phyloP scores from a whole-genome alignment of 1,139 yeast species.

The Nematodospora anomalae region DNA sequence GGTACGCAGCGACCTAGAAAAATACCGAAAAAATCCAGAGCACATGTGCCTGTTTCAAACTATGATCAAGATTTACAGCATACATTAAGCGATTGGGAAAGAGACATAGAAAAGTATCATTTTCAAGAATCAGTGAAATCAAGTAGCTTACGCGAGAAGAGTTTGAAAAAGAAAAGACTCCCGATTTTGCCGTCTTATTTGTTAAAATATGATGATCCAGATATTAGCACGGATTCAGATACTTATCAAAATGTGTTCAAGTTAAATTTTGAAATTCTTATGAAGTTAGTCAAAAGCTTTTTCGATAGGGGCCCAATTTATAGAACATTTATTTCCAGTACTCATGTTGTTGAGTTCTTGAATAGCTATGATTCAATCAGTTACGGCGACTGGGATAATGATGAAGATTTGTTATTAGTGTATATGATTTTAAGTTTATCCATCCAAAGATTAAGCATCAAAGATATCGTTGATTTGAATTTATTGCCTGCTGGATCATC shows the following conservation, averaged over 20 bases:
- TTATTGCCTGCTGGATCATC: slow-evolving; percentile 18
- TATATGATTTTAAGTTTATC: slow-evolving; percentile 45
- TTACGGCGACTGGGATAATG: slow-evolving; percentile 48
- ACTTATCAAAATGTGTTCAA: slow-evolving; percentile 20
- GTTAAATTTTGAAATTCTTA: slow-evolving; percentile 26
- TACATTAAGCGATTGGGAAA: slow-evolving; percentile 13
- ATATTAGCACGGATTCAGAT: slow-evolving; percentile 23
- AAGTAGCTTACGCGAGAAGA: slow-evolving; percentile 21
- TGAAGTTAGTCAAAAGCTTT: slow-evolving; percentile 32
- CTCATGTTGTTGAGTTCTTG: slow-evolving; percentile 29
- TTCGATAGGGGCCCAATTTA: slow-evolving; percentile 33
- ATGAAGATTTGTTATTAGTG: slow-evolving; percentile 49
- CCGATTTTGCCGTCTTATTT: slow-evolving; percentile 22
- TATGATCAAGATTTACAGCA: slow-evolving; percentile 1
- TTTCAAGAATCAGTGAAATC: slow-evolving; percentile 11
- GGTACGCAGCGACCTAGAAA: slow-evolving; percentile 4
- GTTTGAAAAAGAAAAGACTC: slow-evolving; percentile 29
- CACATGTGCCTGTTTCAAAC: slow-evolving; percentile 1
- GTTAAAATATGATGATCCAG: slow-evolving; percentile 26
- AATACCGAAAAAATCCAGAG: slow-evolving; percentile 1
- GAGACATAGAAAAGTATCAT: slow-evolving; percentile 11
- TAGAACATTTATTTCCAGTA: slow-evolving; percentile 32
- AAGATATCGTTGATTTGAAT: slow-evolving; percentile 29
- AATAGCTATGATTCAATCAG: slow-evolving; percentile 27
- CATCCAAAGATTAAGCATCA: slow-evolving; percentile 41